Evolutionary conservation across 805 yeast genomes (phyloP).

Genomic region (Zygosaccharomyces bisporus): DNA sequence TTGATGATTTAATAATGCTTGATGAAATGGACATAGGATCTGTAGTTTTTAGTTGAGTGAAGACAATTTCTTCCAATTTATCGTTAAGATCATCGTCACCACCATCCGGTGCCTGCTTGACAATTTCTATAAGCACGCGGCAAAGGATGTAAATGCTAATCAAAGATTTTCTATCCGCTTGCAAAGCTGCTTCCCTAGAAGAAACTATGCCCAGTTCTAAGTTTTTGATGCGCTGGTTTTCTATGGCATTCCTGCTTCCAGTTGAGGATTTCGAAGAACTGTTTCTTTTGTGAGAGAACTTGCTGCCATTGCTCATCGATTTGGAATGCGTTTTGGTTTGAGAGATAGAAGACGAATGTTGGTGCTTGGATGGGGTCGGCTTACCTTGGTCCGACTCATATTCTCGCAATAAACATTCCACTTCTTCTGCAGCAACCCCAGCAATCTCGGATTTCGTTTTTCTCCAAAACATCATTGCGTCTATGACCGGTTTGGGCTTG

Average conservation of each 20-base stretch:
- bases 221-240: slow-evolving; percentile 55
- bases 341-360: slow-evolving; percentile 9
- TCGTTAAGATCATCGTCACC: slow-evolving; percentile 73
- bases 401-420: slow-evolving; percentile 42
- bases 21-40: slow-evolving; percentile 70
- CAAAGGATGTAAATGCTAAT: slow-evolving; percentile 86
- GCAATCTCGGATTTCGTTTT: slow-evolving; percentile 88
- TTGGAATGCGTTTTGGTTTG: slow-evolving; percentile 31
- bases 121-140: slow-evolving; percentile 88
- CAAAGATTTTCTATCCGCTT: slow-evolving; percentile 80
- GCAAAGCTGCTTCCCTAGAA: slow-evolving; percentile 65
- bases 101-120: slow-evolving; percentile 74
- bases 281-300: slow-evolving; percentile 45
- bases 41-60: slow-evolving; percentile 80
- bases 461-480: slow-evolving; percentile 98
- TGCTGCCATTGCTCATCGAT: slow-evolving; percentile 33
- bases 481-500: slow-evolving; percentile 93
- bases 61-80: slow-evolving; percentile 88
- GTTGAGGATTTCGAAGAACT: slow-evolving; percentile 45
- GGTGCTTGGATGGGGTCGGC: slow-evolving; percentile 3
- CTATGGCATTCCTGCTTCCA: slow-evolving; percentile 32
- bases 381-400: slow-evolving; percentile 28
- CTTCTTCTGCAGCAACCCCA: slow-evolving; percentile 52
- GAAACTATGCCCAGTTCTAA: slow-evolving; percentile 38
- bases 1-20: slow-evolving; percentile 76